Evolutionary conservation across 2,329 filamentous ascomycete species (phyloP).

Genomic region (Blumeria hordei): DNA sequence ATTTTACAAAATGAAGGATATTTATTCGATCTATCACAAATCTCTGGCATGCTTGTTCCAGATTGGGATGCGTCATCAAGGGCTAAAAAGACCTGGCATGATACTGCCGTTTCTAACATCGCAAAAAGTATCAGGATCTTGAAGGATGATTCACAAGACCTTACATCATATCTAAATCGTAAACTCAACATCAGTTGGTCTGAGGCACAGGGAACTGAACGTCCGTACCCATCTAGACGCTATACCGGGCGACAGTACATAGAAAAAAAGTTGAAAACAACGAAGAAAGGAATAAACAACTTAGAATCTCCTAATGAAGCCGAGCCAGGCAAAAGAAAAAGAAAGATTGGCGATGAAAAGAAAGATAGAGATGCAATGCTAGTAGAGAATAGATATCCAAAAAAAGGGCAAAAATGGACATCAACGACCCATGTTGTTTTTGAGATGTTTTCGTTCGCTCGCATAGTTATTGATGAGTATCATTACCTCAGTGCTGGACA

Average conservation of each 20-base stretch:
- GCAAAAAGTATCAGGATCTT: constrained; percentile 15
- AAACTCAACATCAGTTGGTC: constrained; percentile 12
- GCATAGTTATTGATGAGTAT: constrained; percentile 40
- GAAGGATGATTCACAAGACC: background rate
- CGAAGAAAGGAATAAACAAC: background rate
- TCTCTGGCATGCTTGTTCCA: constrained; percentile 19
- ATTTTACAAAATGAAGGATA: constrained; percentile 25
- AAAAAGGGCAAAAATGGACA: background rate
- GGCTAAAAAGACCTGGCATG: constrained; percentile 26
- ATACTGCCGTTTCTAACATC: constrained; percentile 19
- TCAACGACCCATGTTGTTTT: constrained; percentile 13
- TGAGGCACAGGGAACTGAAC: constrained; percentile 12
- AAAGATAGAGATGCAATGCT: background rate
- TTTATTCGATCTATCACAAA: constrained; percentile 22
- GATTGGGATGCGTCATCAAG: constrained; percentile 17
- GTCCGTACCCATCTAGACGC: constrained; percentile 10
- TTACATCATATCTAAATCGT: constrained; percentile 8
- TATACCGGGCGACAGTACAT: constrained; percentile 12
- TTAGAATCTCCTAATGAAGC: background rate
- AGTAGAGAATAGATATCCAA: background rate
- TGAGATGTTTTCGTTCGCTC: constrained; percentile 34
- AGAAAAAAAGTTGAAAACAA: background rate
- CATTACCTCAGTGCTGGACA: constrained; percentile 24
- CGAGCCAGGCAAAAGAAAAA: background rate
- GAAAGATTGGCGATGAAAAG: background rate